Percentiles rank a stretch among this genome's conserved stretches.
Evolutionary conservation across 192 early-diverging fungal genomes (phyloP).

Genomic region (Backusella parvicylindrica): DNA sequence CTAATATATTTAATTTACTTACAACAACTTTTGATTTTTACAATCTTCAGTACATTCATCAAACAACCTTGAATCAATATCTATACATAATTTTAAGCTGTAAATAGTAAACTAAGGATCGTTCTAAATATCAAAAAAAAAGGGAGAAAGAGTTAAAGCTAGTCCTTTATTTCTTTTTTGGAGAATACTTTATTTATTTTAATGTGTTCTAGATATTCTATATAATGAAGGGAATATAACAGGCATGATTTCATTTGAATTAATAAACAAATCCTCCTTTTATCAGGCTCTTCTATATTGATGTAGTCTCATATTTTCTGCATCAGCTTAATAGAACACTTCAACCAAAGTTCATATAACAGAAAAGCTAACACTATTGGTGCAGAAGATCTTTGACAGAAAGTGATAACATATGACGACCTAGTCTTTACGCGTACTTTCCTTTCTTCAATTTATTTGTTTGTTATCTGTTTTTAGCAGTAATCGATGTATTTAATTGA

Average conservation of each 20-base stretch:
- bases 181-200: constrained; percentile 63
- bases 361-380: too few species aligned
- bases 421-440: too few species aligned
- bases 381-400: too few species aligned
- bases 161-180: background rate
- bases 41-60: constrained; percentile 86
- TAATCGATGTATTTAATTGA: too few species aligned
- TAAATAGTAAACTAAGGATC: constrained; percentile 88
- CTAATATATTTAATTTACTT: background rate
- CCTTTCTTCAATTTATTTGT: too few species aligned
- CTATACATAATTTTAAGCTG: constrained; percentile 89
- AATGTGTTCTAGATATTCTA: constrained; percentile 85
- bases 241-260: constrained; percentile 73
- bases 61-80: constrained; percentile 83
- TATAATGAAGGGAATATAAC: constrained; percentile 85
- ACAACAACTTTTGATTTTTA: constrained; percentile 69
- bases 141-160: background rate
- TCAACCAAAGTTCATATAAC: background rate
- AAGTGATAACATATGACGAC: too few species aligned
- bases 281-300: background rate
- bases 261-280: too few species aligned
- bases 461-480: too few species aligned
- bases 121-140: constrained; percentile 40
- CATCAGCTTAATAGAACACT: background rate
- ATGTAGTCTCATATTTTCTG: background rate